Evolutionary conservation across 257 asterid species (phyloP).

Genomic region (Sherardia arvensis): DNA sequence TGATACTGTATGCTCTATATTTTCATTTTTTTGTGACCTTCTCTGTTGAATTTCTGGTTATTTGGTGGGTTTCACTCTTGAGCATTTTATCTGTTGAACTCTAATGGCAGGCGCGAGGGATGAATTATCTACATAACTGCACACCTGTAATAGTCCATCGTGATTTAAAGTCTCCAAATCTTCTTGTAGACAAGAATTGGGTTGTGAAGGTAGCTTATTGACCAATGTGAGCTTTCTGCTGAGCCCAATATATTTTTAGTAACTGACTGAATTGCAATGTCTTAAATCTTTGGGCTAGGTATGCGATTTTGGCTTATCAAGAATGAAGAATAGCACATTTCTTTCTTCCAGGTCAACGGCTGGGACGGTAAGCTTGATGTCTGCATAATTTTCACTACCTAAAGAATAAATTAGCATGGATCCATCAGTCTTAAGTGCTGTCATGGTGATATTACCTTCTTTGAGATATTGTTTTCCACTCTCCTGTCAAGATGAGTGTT

Average conservation of each 20-base stretch:
- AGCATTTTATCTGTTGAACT: constrained; percentile 5
- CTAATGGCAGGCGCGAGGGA: constrained; percentile 75
- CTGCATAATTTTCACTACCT: neutral
- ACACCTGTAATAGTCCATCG: constrained; percentile 89
- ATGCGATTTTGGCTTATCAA: constrained; percentile 87
- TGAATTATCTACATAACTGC: constrained; percentile 94
- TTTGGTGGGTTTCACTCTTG: constrained; percentile 4
- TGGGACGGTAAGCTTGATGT: constrained; percentile 69
- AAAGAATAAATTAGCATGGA: neutral
- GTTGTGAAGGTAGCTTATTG: constrained; percentile 66
- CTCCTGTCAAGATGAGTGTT: constrained; percentile 2
- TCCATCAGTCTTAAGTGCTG: neutral
- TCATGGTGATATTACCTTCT: neutral
- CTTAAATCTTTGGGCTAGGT: constrained; percentile 43
- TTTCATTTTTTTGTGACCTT: constrained; percentile 5
- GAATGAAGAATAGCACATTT: constrained; percentile 90
- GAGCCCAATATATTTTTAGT: neutral
- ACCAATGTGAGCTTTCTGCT: neutral
- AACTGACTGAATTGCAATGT: neutral
- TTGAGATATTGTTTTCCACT: neutral
- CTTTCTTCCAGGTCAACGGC: constrained; percentile 96
- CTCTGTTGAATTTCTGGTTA: constrained; percentile 6
- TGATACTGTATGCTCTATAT: constrained; percentile 66
- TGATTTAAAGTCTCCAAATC: constrained; percentile 95
- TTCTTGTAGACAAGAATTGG: constrained; percentile 96